Conservation (phyloP, 805 yeast species). For the Candida koratica region DNA sequence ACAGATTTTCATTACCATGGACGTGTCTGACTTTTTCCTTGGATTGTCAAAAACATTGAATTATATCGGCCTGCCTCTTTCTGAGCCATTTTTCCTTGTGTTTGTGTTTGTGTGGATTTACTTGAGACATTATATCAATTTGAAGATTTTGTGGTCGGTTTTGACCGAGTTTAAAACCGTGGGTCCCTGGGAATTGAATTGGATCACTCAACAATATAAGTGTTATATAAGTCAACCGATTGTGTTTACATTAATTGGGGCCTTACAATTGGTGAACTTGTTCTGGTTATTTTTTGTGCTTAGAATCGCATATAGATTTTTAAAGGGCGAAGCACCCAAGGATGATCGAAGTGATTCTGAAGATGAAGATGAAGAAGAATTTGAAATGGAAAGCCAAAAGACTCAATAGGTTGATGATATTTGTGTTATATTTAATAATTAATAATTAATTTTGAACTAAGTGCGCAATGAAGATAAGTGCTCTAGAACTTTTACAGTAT, state of each 20-base stretch:
- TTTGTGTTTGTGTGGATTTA: slow-evolving; percentile 81
- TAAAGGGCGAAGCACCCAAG: slow-evolving; percentile 50
- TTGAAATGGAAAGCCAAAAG: slow-evolving; percentile 11
- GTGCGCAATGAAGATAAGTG: slow-evolving; percentile 11
- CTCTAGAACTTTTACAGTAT: slow-evolving; percentile 17
- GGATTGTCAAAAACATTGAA: slow-evolving; percentile 82
- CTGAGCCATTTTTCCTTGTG: slow-evolving; percentile 61
- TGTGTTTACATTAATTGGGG: slow-evolving; percentile 71
- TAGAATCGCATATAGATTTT: slow-evolving; percentile 68
- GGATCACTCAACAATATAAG: slow-evolving; percentile 89
- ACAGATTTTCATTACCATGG: slow-evolving; percentile 91
- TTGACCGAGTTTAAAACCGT: slow-evolving; percentile 82
- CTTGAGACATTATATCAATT: slow-evolving; percentile 80
- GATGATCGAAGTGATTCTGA: slow-evolving; percentile 92
- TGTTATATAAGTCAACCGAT: slow-evolving; percentile 94
- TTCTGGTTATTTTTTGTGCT: slow-evolving; percentile 86
- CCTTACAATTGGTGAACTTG: slow-evolving; percentile 78
- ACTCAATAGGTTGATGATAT: slow-evolving; percentile 8
- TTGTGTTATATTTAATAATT: neutral
- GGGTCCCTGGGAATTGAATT: slow-evolving; percentile 77
- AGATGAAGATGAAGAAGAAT: slow-evolving; percentile 40
- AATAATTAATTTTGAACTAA: neutral
- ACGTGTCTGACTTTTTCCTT: slow-evolving; percentile 84
- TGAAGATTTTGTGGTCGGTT: slow-evolving; percentile 78
- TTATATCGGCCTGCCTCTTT: slow-evolving; percentile 66